These are phyloP conservation scores for Polyporus tsugae DNA, from an alignment of 1,284 basidiomycete species.

Conservation along the genomic window DNA sequence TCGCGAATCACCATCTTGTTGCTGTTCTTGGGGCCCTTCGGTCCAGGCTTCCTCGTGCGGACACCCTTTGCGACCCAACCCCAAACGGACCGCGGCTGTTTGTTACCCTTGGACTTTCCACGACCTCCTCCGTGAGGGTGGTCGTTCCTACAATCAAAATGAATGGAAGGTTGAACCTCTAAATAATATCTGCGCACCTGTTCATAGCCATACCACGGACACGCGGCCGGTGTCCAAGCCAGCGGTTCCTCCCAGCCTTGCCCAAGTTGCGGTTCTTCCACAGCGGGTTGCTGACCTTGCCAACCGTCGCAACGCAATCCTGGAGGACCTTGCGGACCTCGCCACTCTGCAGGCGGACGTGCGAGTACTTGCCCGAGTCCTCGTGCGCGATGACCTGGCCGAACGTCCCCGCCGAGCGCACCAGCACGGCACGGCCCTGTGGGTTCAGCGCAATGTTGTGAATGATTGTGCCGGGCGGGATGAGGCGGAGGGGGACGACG, in stretches of 20 bases:
- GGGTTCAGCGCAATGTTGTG: constrained; percentile 88
- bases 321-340: constrained; percentile 90
- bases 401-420: constrained; percentile 90
- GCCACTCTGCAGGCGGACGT: constrained; percentile 91
- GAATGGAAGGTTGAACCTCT: constrained; percentile 13
- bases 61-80: constrained; percentile 94
- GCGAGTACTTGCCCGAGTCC: constrained; percentile 73
- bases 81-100: constrained; percentile 90
- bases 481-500: constrained; percentile 90
- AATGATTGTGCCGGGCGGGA: constrained; percentile 92
- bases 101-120: constrained; percentile 97
- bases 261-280: constrained; percentile 89
- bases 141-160: constrained; percentile 65
- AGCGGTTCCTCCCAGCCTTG: constrained; percentile 91
- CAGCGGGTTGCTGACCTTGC: constrained; percentile 91
- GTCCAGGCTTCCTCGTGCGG: constrained; percentile 90
- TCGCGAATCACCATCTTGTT: constrained; percentile 96
- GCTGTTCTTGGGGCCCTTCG: constrained; percentile 86
- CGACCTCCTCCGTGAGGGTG: constrained; percentile 99
- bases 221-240: constrained; percentile 88
- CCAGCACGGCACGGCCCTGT: constrained; percentile 82
- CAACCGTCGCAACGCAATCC: constrained; percentile 90
- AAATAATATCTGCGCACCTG: constrained; percentile 62
- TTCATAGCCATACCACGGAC: constrained; percentile 99
- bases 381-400: constrained; percentile 86